A percentile compares a stretch with the other conserved stretches of the same genome.
These are phyloP conservation scores for Naganishia albida DNA, from an alignment of 1,284 basidiomycete genomes.

Conservation along the genomic window DNA sequence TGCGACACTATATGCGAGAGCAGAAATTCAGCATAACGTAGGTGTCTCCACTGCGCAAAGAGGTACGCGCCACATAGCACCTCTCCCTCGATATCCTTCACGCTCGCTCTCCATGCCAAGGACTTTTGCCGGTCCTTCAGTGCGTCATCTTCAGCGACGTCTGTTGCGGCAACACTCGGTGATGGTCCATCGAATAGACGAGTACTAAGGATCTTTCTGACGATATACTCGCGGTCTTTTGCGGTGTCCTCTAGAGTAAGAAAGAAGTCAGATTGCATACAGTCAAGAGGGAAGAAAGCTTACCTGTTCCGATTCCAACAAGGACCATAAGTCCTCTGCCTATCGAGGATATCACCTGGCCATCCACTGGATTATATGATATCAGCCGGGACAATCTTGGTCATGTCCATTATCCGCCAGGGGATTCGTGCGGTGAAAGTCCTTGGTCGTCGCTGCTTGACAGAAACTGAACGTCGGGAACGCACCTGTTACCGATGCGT, in stretches of 20 bases:
- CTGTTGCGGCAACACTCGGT: neutral
- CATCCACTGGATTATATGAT: constrained; percentile 43
- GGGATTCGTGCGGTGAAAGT: too few relatives aligned
- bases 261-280: too few relatives aligned
- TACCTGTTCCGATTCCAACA: constrained; percentile 79
- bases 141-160: constrained; percentile 57
- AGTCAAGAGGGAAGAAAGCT: constrained; percentile 37
- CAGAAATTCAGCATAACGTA: neutral
- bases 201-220: constrained; percentile 76
- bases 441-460: neutral
- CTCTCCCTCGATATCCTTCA: constrained; percentile 81
- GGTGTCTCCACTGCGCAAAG: too few relatives aligned
- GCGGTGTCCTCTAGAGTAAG: constrained; percentile 68
- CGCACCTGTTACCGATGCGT: constrained; percentile 51
- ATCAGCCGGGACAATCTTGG: too few relatives aligned
- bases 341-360: constrained; percentile 67
- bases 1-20: constrained; percentile 65
- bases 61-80: constrained; percentile 66
- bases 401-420: too few relatives aligned
- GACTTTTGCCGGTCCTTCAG: constrained; percentile 16
- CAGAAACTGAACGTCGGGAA: neutral
- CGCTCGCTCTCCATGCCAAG: constrained; percentile 68
- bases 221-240: constrained; percentile 67
- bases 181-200: constrained; percentile 67
- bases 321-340: constrained; percentile 80